These are phyloP conservation scores for Candida frijolesensis DNA, from an alignment of 1,139 yeast genomes.

Conservation along the genomic window DNA sequence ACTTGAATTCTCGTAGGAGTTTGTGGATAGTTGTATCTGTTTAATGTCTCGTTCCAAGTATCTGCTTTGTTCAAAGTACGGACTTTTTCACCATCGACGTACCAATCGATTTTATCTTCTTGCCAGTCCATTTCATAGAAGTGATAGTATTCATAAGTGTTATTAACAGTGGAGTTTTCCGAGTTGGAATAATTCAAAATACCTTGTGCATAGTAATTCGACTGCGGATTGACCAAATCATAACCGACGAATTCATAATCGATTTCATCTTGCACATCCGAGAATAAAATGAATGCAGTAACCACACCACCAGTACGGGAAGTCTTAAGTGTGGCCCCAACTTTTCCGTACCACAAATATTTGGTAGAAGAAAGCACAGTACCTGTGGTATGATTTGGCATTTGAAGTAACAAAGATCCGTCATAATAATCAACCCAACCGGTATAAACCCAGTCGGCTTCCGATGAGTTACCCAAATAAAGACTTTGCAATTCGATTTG, in stretches of 20 bases:
- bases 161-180: slow-evolving; percentile 43
- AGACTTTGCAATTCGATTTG: slow-evolving; percentile 34
- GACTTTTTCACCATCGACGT: slow-evolving; percentile 65
- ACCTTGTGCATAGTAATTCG: slow-evolving; percentile 82
- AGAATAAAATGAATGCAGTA: slow-evolving; percentile 80
- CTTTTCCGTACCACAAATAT: slow-evolving; percentile 86
- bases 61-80: slow-evolving; percentile 68
- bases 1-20: slow-evolving; percentile 84
- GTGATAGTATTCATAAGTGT: slow-evolving; percentile 72
- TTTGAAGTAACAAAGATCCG: slow-evolving; percentile 63
- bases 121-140: slow-evolving; percentile 83
- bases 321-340: slow-evolving; percentile 67
- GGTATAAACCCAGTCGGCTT: slow-evolving; percentile 71
- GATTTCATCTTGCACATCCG: slow-evolving; percentile 87
- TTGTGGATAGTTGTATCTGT: slow-evolving; percentile 74
- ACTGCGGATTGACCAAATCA: slow-evolving; percentile 64
- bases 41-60: slow-evolving; percentile 68
- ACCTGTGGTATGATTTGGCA: slow-evolving; percentile 81
- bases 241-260: slow-evolving; percentile 87
- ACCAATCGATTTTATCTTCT: slow-evolving; percentile 73
- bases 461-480: slow-evolving; percentile 72
- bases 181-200: slow-evolving; percentile 66
- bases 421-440: slow-evolving; percentile 64
- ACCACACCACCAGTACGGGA: slow-evolving; percentile 82
- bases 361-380: slow-evolving; percentile 79